Evolutionary conservation across 108 stramenopile species (phyloP).

Genomic region (Cylindrotheca closterium): DNA sequence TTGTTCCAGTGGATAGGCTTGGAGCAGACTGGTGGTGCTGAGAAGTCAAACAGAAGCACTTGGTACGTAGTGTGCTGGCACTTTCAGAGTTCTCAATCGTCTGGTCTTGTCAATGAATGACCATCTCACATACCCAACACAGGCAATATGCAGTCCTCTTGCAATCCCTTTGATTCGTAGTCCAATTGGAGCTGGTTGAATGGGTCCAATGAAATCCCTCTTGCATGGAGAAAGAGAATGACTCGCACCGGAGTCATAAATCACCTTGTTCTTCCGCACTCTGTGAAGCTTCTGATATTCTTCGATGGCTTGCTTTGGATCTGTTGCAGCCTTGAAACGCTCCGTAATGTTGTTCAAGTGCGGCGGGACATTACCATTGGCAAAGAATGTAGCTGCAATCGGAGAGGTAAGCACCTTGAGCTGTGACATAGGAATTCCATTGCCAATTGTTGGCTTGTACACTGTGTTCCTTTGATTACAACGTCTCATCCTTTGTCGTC

Average conservation of each 20-base stretch:
- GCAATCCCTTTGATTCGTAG: not conserved
- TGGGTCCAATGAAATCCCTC: constrained; percentile 25
- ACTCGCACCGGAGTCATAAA: constrained; percentile 36
- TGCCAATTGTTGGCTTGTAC: too few species aligned
- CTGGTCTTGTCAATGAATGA: constrained; percentile 2
- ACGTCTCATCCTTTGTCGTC: too few species aligned
- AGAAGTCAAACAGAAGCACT: constrained; percentile 7
- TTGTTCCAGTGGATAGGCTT: constrained; percentile 2
- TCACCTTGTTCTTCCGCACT: too few species aligned
- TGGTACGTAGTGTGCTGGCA: constrained; percentile 10
- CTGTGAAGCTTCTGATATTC: too few species aligned
- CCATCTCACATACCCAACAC: constrained; percentile 14
- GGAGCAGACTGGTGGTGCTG: constrained; percentile 12
- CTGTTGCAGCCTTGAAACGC: too few species aligned
- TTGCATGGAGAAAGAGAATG: constrained; percentile 5
- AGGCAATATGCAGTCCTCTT: not conserved
- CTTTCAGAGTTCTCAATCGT: constrained; percentile 6
- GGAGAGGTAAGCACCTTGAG: too few species aligned
- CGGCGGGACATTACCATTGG: too few species aligned
- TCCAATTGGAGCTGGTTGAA: not conserved
- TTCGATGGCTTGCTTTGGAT: too few species aligned
- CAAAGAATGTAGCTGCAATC: too few species aligned
- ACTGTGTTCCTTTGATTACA: too few species aligned
- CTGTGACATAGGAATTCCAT: too few species aligned
- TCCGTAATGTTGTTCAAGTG: too few species aligned